phyloP scores from a whole-genome alignment of 176 grass and related monocot species.

The Ampelocalamus luodianensis region DNA sequence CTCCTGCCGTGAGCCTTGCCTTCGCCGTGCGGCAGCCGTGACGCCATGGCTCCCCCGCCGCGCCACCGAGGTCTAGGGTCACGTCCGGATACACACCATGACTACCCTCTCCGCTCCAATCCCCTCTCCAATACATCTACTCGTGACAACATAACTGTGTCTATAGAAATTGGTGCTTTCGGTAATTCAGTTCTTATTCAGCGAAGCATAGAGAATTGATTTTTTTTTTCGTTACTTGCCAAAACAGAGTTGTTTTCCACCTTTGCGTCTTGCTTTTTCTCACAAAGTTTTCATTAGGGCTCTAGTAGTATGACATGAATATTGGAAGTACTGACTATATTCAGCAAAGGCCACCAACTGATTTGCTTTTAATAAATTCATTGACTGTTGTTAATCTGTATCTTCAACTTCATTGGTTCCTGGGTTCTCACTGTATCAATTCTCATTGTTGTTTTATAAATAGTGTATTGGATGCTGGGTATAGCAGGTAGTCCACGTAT shows the following conservation, averaged over 20 bases:
- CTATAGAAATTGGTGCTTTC: not conserved
- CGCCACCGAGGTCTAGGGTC: too few relatives aligned
- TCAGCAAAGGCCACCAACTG: not conserved
- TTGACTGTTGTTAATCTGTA: conserved; percentile 36
- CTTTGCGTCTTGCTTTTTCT: conserved; percentile 15
- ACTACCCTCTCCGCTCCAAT: too few relatives aligned
- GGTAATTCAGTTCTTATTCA: conserved; percentile 26
- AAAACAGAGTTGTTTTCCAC: conserved; percentile 16
- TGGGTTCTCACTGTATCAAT: not conserved
- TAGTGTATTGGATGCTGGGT: not conserved
- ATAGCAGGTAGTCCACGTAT: not conserved
- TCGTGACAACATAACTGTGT: not conserved
- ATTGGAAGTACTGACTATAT: not conserved
- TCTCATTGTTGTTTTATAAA: not conserved
- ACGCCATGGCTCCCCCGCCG: too few relatives aligned
- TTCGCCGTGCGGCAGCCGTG: too few relatives aligned
- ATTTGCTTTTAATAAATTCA: conserved; percentile 25
- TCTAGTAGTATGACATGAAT: conserved; percentile 23
- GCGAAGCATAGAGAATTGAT: conserved; percentile 19
- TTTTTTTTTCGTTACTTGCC: not conserved
- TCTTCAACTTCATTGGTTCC: conserved; percentile 19
- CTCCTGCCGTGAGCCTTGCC: too few relatives aligned
- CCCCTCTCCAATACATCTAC: too few relatives aligned
- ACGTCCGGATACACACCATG: too few relatives aligned
- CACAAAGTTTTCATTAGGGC: conserved; percentile 9